A percentile compares a stretch with the other conserved stretches of the same genome.
phyloP scores from a whole-genome alignment of 2,329 filamentous ascomycete species.

The Didymella segeticola region DNA sequence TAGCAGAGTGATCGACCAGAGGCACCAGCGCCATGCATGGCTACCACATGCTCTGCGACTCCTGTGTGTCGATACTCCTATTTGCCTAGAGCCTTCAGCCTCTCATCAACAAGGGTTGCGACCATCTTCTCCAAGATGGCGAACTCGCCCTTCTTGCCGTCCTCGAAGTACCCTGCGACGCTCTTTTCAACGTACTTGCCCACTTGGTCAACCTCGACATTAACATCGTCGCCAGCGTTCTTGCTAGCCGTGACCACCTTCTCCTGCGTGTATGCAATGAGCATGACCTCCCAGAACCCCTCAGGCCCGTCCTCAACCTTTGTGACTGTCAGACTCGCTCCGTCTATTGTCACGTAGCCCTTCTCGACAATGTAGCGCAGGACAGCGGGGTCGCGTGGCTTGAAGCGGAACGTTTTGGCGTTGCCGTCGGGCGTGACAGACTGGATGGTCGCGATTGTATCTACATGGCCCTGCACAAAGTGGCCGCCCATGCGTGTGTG shows the following conservation, averaged over 20 bases:
- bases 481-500: conserved; percentile 97
- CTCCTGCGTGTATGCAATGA: conserved; percentile 96
- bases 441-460: conserved; percentile 80
- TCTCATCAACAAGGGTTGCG: conserved; percentile 75
- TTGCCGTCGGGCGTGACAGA: conserved; percentile 83
- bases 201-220: conserved; percentile 91
- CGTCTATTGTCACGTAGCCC: conserved; percentile 92
- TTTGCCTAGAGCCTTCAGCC: conserved; percentile 56
- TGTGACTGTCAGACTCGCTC: conserved; percentile 92
- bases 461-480: conserved; percentile 97
- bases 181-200: conserved; percentile 91
- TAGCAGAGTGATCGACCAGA: neutral
- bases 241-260: conserved; percentile 84
- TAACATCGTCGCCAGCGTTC: conserved; percentile 79
- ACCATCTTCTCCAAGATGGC: conserved; percentile 61
- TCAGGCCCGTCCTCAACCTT: conserved; percentile 78
- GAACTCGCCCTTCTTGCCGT: conserved; percentile 58
- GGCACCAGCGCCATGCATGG: neutral
- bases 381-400: conserved; percentile 71
- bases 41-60: neutral
- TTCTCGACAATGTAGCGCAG: conserved; percentile 94
- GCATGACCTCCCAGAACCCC: conserved; percentile 94
- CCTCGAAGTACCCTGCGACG: conserved; percentile 77
- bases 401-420: conserved; percentile 83
- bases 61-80: conserved; percentile 20